A percentile compares a stretch with the other conserved stretches of the same genome.
These are phyloP conservation scores for Prillingera fragicola DNA, from an alignment of 1,284 basidiomycete genomes.

Conservation along the genomic window DNA sequence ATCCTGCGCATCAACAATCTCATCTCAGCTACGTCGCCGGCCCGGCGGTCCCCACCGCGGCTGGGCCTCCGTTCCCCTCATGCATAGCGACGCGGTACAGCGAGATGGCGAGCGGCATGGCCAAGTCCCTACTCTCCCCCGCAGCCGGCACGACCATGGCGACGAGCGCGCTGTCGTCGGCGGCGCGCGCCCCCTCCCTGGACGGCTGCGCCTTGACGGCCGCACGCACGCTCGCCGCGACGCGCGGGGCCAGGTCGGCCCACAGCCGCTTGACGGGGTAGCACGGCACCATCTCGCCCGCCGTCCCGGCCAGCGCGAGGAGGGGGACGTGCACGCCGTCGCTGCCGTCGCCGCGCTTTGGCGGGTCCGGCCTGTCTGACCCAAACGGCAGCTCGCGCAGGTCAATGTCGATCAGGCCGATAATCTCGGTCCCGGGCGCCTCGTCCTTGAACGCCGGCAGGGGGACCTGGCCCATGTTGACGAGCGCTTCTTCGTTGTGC, in stretches of 20 bases:
- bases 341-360: slow-evolving; percentile 3
- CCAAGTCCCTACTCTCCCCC: slow-evolving; percentile 11
- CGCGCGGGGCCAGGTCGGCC: slow-evolving; percentile 3
- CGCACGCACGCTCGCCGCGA: slow-evolving; percentile 1
- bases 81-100: slow-evolving; percentile 16
- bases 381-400: background rate
- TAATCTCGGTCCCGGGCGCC: slow-evolving; percentile 8
- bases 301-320: slow-evolving; percentile 7
- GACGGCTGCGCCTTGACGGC: slow-evolving; percentile 9
- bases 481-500: slow-evolving; percentile 11
- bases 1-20: no score
- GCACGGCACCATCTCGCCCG: slow-evolving; percentile 14
- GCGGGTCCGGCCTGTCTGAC: background rate
- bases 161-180: slow-evolving; percentile 6
- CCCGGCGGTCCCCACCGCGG: no score
- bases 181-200: background rate
- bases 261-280: slow-evolving; percentile 14
- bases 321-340: slow-evolving; percentile 16
- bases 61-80: slow-evolving; percentile 20
- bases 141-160: slow-evolving; percentile 11
- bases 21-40: no score
- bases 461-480: slow-evolving; percentile 19
- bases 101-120: slow-evolving; percentile 9
- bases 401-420: slow-evolving; percentile 13
- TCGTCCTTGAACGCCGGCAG: no score